Percentiles rank a stretch among this genome's conserved stretches.
Evolutionary conservation across 768 basidiomycete species (phyloP).

Genomic region (Jaapia argillacea): DNA sequence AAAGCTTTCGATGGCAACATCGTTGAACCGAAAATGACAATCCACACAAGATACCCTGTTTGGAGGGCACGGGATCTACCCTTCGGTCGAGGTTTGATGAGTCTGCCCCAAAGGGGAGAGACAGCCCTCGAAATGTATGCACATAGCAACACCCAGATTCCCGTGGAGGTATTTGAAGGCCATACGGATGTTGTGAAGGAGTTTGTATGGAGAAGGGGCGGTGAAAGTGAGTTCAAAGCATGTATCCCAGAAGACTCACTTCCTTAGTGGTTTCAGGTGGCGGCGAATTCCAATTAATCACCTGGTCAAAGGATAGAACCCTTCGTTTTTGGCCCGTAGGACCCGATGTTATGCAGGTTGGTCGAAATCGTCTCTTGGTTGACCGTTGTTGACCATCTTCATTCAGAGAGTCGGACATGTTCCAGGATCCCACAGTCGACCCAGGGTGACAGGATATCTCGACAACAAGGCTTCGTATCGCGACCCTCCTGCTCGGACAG

Average conservation of each 20-base stretch:
- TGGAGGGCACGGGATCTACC: constrained; percentile 92
- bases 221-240: constrained; percentile 36
- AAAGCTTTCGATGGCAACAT: background rate
- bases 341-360: constrained; percentile 56
- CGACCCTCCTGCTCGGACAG: constrained; percentile 34
- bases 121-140: constrained; percentile 81
- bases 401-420: constrained; percentile 18
- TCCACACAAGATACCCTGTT: constrained; percentile 53
- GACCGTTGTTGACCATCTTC: background rate
- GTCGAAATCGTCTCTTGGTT: constrained; percentile 5
- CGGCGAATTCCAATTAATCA: constrained; percentile 54
- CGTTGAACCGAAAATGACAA: constrained; percentile 2
- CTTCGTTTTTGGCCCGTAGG: constrained; percentile 87
- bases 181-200: constrained; percentile 94
- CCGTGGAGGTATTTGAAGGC: constrained; percentile 74
- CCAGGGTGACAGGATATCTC: constrained; percentile 9
- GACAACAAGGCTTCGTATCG: constrained; percentile 39
- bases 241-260: background rate
- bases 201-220: constrained; percentile 87
- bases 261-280: constrained; percentile 12
- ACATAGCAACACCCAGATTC: constrained; percentile 28
- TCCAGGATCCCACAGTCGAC: constrained; percentile 6
- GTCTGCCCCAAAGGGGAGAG: constrained; percentile 81
- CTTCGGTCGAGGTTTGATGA: constrained; percentile 83
- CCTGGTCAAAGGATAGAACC: constrained; percentile 87